phyloP scores from a whole-genome alignment of 768 basidiomycete species.

The Lyophyllum decastes region DNA sequence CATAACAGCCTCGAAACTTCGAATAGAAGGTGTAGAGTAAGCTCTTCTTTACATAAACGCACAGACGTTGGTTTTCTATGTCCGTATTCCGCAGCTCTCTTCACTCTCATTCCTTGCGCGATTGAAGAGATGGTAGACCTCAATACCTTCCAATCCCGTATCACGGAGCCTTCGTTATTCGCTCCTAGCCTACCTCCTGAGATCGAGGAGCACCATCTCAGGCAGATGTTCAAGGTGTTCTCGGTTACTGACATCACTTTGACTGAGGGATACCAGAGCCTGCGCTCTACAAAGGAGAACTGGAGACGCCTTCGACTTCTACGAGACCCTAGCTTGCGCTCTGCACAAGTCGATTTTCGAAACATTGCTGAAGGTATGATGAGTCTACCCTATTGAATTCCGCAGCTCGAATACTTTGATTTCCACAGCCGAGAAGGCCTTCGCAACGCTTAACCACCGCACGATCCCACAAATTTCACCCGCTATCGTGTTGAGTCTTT shows the following conservation, averaged over 20 bases:
- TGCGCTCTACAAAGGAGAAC: background rate
- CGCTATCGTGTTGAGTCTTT: background rate
- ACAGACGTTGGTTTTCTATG: background rate
- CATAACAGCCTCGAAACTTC: background rate
- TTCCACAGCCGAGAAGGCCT: conserved; percentile 1
- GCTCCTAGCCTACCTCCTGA: background rate
- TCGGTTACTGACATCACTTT: background rate
- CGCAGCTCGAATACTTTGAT: background rate
- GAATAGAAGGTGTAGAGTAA: background rate
- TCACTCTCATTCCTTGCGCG: background rate
- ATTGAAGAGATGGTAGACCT: background rate
- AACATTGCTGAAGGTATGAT: background rate
- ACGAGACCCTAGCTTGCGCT: background rate
- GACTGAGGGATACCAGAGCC: background rate
- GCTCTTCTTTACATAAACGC: background rate
- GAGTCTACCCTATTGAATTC: background rate
- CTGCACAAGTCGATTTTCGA: background rate
- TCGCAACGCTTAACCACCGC: background rate
- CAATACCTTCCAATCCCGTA: background rate
- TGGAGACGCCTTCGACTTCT: background rate
- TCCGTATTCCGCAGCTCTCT: background rate
- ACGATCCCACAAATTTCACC: background rate
- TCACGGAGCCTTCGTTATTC: background rate
- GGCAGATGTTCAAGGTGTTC: background rate
- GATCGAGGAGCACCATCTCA: background rate